These are phyloP conservation scores for Dioscorea dumetorum DNA, from an alignment of 106 monocot genomes.

Conservation along the genomic window DNA sequence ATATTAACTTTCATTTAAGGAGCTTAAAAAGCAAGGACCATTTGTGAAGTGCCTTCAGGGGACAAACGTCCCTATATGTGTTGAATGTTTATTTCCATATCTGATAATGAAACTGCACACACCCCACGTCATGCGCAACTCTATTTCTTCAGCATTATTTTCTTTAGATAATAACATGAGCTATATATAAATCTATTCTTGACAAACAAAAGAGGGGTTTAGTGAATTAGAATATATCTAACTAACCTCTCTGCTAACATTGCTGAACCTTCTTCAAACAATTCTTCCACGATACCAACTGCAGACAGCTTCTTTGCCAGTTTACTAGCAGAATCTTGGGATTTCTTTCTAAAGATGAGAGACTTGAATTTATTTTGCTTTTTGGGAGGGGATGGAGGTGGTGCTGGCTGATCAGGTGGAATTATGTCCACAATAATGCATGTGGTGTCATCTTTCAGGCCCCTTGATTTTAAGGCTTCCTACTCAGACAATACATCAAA, in stretches of 20 bases:
- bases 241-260: constrained; percentile 91
- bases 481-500: constrained; percentile 16
- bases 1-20: too few relatives aligned
- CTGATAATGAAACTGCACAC: too few relatives aligned
- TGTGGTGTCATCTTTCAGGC: constrained; percentile 95
- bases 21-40: too few relatives aligned
- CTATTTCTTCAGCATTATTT: too few relatives aligned
- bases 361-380: constrained; percentile 66
- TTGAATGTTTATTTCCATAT: too few relatives aligned
- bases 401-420: constrained; percentile 59
- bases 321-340: constrained; percentile 50
- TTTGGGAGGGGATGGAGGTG: constrained; percentile 61
- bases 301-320: constrained; percentile 63
- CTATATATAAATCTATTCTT: too few relatives aligned
- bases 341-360: constrained; percentile 51
- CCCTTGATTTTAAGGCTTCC: constrained; percentile 96
- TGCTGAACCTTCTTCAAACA: constrained; percentile 99
- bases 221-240: too few relatives aligned
- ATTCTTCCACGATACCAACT: constrained; percentile 75
- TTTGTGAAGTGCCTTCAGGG: too few relatives aligned
- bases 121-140: too few relatives aligned
- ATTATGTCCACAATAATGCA: constrained; percentile 97
- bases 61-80: too few relatives aligned
- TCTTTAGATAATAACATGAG: too few relatives aligned
- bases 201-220: too few relatives aligned